phyloP scores from a whole-genome alignment of 805 yeast species.

The Debaryomyces prosopidis region DNA sequence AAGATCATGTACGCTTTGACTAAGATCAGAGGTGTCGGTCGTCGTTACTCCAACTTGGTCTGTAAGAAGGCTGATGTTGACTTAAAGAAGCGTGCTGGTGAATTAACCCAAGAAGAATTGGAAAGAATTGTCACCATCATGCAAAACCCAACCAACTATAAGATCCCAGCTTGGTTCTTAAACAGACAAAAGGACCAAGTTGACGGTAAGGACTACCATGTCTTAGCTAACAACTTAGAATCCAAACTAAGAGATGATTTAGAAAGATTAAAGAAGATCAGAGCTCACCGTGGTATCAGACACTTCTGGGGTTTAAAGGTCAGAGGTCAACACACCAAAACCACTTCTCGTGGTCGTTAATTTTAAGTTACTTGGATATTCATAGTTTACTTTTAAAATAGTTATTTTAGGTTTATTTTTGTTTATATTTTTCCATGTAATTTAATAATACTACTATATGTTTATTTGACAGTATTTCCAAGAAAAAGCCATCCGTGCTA shows the following conservation, averaged over 20 bases:
- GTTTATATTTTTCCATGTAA: slow-evolving; percentile 17
- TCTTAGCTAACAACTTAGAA: slow-evolving; percentile 98
- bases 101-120: slow-evolving; percentile 99
- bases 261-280: slow-evolving; percentile 99
- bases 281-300: slow-evolving; percentile 99
- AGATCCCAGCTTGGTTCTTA: slow-evolving; percentile 99
- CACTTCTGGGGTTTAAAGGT: slow-evolving; percentile 99
- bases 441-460: slow-evolving; percentile 15
- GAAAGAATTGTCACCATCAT: slow-evolving; percentile 99
- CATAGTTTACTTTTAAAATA: slow-evolving; percentile 6
- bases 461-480: neutral
- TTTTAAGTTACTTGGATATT: slow-evolving; percentile 19
- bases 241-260: slow-evolving; percentile 99
- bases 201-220: slow-evolving; percentile 99
- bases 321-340: slow-evolving; percentile 99
- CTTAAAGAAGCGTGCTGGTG: slow-evolving; percentile 99
- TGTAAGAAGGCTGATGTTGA: slow-evolving; percentile 99
- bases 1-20: slow-evolving; percentile 99
- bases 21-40: slow-evolving; percentile 99
- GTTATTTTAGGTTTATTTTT: slow-evolving; percentile 6
- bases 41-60: slow-evolving; percentile 99
- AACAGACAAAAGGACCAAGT: slow-evolving; percentile 98
- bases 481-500: no score
- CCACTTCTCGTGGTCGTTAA: slow-evolving; percentile 92
- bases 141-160: slow-evolving; percentile 99